phyloP scores from a whole-genome alignment of 306 rosid genomes.

The Luffa aegyptiaca region DNA sequence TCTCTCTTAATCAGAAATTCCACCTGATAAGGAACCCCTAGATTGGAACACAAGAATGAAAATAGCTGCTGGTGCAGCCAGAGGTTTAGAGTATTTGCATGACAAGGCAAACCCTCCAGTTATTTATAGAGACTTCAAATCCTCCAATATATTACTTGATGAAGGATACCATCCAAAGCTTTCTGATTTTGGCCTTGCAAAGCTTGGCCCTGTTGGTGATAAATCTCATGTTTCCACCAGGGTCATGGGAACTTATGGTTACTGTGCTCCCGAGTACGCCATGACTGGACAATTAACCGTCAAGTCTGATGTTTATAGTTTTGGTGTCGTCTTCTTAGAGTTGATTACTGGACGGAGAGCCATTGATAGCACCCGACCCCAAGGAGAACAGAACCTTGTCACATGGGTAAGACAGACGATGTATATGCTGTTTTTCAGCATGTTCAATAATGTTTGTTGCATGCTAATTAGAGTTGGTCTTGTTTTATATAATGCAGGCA shows the following conservation, averaged over 20 bases:
- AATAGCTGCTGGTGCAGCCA: constrained; percentile 88
- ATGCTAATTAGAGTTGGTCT: constrained; percentile 6
- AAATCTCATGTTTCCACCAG: constrained; percentile 89
- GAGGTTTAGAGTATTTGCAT: constrained; percentile 77
- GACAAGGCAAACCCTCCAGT: constrained; percentile 91
- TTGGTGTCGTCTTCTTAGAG: constrained; percentile 86
- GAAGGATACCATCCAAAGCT: constrained; percentile 83
- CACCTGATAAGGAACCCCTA: constrained; percentile 65
- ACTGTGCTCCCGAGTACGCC: constrained; percentile 92
- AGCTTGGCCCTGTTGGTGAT: constrained; percentile 90
- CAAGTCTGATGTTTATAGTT: constrained; percentile 84
- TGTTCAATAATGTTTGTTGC: background rate
- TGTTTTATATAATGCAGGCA: constrained; percentile 41
- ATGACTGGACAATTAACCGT: constrained; percentile 91
- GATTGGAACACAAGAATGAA: constrained; percentile 94
- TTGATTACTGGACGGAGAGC: constrained; percentile 85
- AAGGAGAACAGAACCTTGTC: constrained; percentile 85
- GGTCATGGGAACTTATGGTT: constrained; percentile 93
- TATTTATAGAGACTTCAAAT: constrained; percentile 84
- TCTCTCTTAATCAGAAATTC: constrained; percentile 44
- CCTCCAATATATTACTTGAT: constrained; percentile 78
- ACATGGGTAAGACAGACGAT: constrained; percentile 47
- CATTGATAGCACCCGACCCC: constrained; percentile 62
- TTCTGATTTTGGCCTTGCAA: constrained; percentile 92
- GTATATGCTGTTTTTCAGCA: background rate